Conservation (phyloP, 2,329 filamentous ascomycete species). For the Ceratocystiopsis brevicomis region DNA sequence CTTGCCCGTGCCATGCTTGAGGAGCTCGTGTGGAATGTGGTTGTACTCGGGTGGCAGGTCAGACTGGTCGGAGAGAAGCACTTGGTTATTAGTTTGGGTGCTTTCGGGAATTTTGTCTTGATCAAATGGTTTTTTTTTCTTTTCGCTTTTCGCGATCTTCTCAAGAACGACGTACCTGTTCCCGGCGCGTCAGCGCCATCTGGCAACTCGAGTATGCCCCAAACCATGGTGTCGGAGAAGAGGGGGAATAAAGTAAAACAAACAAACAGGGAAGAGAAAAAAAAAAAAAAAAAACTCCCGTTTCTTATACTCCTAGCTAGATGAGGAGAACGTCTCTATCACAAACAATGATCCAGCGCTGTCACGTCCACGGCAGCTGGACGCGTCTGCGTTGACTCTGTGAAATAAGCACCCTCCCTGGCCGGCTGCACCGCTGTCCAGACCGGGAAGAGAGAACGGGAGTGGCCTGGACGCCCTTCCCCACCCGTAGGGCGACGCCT, state of each 20-base stretch:
- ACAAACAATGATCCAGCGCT: not conserved
- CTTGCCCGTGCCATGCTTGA: constrained; percentile 19
- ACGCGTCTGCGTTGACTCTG: no score
- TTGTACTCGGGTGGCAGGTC: constrained; percentile 27
- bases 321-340: no score
- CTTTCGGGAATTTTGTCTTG: no score
- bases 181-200: constrained; percentile 27
- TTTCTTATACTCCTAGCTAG: no score
- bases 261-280: not conserved
- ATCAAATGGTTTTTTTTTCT: no score
- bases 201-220: constrained; percentile 27
- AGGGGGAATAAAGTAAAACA: not conserved
- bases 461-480: no score
- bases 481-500: no score
- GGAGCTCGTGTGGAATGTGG: constrained; percentile 21
- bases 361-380: not conserved
- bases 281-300: not conserved
- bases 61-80: constrained; percentile 25
- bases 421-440: not conserved
- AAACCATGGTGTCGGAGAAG: constrained; percentile 19
- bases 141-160: not conserved
- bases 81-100: constrained; percentile 11
- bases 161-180: constrained; percentile 18
- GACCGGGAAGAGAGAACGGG: no score
- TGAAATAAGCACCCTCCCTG: no score